Conservation (phyloP, 257 asterid species). For the Asclepias syriaca region DNA sequence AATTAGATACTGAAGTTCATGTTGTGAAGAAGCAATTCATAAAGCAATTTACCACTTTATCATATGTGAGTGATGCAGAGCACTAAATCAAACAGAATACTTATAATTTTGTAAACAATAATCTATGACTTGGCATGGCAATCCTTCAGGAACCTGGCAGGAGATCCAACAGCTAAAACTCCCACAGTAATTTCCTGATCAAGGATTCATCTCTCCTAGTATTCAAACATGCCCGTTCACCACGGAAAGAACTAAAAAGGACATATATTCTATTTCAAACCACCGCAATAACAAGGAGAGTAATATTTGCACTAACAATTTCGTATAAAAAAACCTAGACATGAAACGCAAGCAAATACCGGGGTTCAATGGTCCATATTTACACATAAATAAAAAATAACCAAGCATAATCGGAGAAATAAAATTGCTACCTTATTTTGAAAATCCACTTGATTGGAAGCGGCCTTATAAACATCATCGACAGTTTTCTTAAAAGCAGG, state of each 20-base stretch:
- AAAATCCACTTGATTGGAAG: conserved; percentile 34
- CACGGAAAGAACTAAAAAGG: too few relatives aligned
- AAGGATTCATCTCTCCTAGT: background rate
- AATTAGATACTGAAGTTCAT: background rate
- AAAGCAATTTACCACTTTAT: background rate
- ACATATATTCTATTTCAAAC: background rate
- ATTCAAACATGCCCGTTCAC: background rate
- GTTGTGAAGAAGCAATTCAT: background rate
- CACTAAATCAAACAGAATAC: background rate
- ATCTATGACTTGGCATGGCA: background rate
- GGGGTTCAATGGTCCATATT: too few relatives aligned
- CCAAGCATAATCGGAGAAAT: background rate
- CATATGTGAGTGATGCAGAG: background rate
- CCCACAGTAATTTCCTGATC: background rate
- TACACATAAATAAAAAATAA: too few relatives aligned
- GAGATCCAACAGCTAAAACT: background rate
- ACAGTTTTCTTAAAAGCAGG: conserved; percentile 28
- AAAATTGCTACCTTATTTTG: conserved; percentile 26
- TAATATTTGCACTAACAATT: background rate
- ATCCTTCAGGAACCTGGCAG: background rate
- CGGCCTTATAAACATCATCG: conserved; percentile 25
- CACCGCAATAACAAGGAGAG: background rate
- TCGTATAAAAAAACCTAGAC: too few relatives aligned
- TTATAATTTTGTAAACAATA: background rate
- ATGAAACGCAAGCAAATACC: background rate